Evolutionary conservation across 345 rosid species (phyloP), one percentile per base, ranked within the genome.

Genomic region (Brassica juncea): DNA sequence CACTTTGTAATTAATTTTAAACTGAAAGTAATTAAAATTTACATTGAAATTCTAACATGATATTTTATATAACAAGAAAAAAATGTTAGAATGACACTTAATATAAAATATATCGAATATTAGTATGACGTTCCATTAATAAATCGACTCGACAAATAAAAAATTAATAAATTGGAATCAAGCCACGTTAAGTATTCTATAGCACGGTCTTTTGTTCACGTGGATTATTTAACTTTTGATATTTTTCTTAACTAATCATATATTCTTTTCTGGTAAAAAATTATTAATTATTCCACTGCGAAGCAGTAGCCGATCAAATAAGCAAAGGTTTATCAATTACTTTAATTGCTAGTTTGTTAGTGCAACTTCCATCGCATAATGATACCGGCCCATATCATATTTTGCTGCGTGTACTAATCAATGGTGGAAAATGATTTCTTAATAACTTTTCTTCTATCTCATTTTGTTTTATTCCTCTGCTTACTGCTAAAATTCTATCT

Each of bases 191-290:
- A 68, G 37, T 74, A 61, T 52, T 68, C 74, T 61, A 25, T 7
- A 68, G 37, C 63, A 68, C 60, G 67, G 67, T 80, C 61, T 52
- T 49, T n/a, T 80, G 60, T 80, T 80, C 83, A 80, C 79, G 72
- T 80, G 83, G 6, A 52, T 80, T 68, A 35, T 8, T 35, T 7
- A 74, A 57, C 75, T 68, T 80, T 74, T 58, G 54, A 72, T 74
- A 4, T 54, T 25, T 42, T 72, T 34, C 27, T 52, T 68, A 73
- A 32, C 68, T 61, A 73, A 34, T 27, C 47, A 61, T 61, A 12
- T 59, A 25, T 59, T 58, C 6, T 27, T 27, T 27, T 27, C 30
- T 27, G 30, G 30, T 27, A 0, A 27, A 27, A 27, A 57, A 21
- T 59, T 54, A 7, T 39, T 27, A 27, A 49, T 31, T 52, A 31